Evolutionary conservation across 2,329 filamentous ascomycete genomes (phyloP).

Genomic region (Stagonosporopsis chrysanthemi): DNA sequence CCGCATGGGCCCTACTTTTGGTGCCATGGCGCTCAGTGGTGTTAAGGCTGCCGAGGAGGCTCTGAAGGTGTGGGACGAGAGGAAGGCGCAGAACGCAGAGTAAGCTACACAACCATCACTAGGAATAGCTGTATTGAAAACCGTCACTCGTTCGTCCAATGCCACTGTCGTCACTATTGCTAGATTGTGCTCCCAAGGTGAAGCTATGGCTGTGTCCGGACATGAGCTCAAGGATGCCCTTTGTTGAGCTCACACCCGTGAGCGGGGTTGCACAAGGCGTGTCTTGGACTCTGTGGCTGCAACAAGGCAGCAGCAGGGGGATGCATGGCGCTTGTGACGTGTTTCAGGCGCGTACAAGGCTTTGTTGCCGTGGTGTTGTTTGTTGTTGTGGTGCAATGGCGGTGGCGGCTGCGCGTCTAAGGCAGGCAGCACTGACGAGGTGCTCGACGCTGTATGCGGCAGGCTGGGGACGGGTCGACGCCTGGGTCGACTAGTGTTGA

Average conservation of each 20-base stretch:
- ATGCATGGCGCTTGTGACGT: constrained; percentile 10
- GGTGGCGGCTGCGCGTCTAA: neutral
- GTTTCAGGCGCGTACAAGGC: constrained; percentile 13
- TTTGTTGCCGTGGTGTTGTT: constrained; percentile 1
- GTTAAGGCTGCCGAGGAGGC: constrained; percentile 93
- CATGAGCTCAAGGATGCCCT: neutral
- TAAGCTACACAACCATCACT: constrained; percentile 5
- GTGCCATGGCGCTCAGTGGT: constrained; percentile 85
- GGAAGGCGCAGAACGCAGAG: constrained; percentile 78
- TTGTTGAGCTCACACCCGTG: constrained; percentile 2
- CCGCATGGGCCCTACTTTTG: constrained; percentile 89
- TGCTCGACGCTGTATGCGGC: too few species aligned
- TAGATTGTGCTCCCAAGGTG: neutral
- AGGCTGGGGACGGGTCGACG: neutral
- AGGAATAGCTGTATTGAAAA: constrained; percentile 1
- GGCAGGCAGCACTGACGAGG: neutral
- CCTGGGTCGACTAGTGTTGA: neutral
- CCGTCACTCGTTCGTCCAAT: constrained; percentile 7
- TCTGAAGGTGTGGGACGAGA: constrained; percentile 76
- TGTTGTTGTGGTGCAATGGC: neutral
- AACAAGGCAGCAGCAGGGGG: neutral
- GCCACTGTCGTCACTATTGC: too few species aligned
- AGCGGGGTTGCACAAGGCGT: constrained; percentile 12
- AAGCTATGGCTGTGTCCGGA: neutral
- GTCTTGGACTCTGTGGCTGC: constrained; percentile 6